phyloP scores from a whole-genome alignment of 306 rosid species.

The Lathyrus oleraceus region DNA sequence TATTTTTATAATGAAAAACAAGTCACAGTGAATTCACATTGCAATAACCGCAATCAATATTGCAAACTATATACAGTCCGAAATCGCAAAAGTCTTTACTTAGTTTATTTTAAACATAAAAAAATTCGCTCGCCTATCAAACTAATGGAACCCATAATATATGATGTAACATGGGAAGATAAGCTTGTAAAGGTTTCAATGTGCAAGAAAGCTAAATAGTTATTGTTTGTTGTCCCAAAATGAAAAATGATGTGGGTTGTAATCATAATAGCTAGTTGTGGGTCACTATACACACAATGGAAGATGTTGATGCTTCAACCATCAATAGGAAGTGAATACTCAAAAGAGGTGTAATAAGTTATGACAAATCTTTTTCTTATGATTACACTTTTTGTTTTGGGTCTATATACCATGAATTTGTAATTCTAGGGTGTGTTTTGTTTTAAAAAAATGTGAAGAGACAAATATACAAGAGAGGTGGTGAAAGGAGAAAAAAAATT shows the following conservation, averaged over 20 bases:
- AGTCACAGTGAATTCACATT: too few species aligned
- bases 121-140: background rate
- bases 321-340: background rate
- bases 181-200: constrained; percentile 1
- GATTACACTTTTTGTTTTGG: background rate
- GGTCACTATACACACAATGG: constrained; percentile 35
- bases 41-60: too few species aligned
- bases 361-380: background rate
- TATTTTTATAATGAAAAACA: too few species aligned
- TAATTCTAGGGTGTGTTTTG: too few species aligned
- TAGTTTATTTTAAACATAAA: background rate
- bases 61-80: too few species aligned
- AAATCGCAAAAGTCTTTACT: too few species aligned
- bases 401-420: too few species aligned
- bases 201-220: background rate
- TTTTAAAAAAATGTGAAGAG: too few species aligned
- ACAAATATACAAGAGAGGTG: too few species aligned
- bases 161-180: background rate
- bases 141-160: background rate
- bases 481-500: too few species aligned
- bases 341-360: background rate
- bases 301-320: constrained; percentile 39
- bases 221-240: background rate
- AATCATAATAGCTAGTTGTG: constrained; percentile 34
- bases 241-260: background rate